Percentiles rank a stretch among this genome's conserved stretches.
Conservation (phyloP, 2,329 filamentous ascomycete species). For the Beauveria varroae region DNA sequence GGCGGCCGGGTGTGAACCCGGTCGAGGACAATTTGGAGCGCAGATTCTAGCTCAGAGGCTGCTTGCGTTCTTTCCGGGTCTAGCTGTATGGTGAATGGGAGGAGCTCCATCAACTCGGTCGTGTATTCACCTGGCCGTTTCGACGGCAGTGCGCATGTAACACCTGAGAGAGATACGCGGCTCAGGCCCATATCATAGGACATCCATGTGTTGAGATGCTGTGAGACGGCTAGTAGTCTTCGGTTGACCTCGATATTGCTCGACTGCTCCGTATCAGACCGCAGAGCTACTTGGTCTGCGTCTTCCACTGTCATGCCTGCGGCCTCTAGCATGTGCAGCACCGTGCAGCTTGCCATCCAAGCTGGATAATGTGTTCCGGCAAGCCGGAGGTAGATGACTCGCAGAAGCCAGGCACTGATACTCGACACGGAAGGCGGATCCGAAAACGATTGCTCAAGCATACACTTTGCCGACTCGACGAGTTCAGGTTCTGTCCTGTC, state of each 20-base stretch:
- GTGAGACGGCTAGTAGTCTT: slow-evolving; percentile 41
- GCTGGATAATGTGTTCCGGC: slow-evolving; percentile 45
- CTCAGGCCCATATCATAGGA: slow-evolving; percentile 52
- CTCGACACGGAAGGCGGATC: slow-evolving; percentile 27
- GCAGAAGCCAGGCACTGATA: slow-evolving; percentile 45
- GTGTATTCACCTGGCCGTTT: slow-evolving; percentile 33
- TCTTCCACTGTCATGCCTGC: slow-evolving; percentile 38
- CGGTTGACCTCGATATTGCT: slow-evolving; percentile 31
- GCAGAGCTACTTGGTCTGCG: slow-evolving; percentile 17
- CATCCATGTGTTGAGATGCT: slow-evolving; percentile 52
- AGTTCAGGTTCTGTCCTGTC: slow-evolving; percentile 36
- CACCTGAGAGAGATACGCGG: slow-evolving; percentile 39
- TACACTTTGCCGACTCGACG: slow-evolving; percentile 35
- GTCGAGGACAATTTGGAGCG: slow-evolving; percentile 33
- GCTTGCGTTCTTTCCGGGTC: slow-evolving; percentile 41
- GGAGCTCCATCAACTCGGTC: slow-evolving; percentile 41
- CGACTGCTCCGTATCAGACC: slow-evolving; percentile 13
- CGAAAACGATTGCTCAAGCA: slow-evolving; percentile 34
- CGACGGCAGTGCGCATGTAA: slow-evolving; percentile 33
- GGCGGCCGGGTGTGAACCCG: slow-evolving; percentile 32
- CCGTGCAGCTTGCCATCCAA: slow-evolving; percentile 49
- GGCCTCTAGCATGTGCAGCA: slow-evolving; percentile 52
- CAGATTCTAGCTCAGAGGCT: slow-evolving; percentile 33
- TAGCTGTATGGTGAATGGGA: slow-evolving; percentile 45
- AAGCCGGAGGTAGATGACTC: slow-evolving; percentile 44